Percentiles rank a stretch among this genome's conserved stretches.
These are phyloP conservation scores for Suhomyces sp. DNA, from an alignment of 805 yeast genomes.

Conservation along the genomic window DNA sequence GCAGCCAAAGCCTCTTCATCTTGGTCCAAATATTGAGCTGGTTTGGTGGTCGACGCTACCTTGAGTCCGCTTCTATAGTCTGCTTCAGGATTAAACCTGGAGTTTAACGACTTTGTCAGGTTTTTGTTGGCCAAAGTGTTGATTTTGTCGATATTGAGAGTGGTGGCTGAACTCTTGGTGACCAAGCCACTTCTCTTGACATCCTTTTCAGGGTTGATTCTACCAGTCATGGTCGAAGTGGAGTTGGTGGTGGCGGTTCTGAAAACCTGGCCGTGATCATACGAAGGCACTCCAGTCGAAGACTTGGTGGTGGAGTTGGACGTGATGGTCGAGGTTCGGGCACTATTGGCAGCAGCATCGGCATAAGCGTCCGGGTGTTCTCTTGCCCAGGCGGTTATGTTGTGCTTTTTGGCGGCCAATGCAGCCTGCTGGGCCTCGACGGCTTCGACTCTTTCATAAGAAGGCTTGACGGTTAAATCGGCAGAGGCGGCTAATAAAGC, in stretches of 20 bases:
- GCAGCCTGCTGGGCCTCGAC: conserved; percentile 69
- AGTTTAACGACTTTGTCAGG: conserved; percentile 37
- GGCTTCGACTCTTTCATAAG: conserved; percentile 56
- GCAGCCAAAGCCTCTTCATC: conserved; percentile 49
- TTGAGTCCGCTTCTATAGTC: conserved; percentile 41
- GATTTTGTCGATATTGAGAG: conserved; percentile 35
- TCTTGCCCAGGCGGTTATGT: conserved; percentile 49
- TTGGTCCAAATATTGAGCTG: conserved; percentile 33
- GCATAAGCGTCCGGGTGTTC: conserved; percentile 45
- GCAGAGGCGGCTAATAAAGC: conserved; percentile 71
- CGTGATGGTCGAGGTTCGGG: conserved; percentile 11
- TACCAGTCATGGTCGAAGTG: conserved; percentile 40
- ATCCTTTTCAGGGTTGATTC: conserved; percentile 42
- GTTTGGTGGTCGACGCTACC: conserved; percentile 7
- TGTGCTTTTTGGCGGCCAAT: conserved; percentile 38
- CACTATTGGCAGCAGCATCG: conserved; percentile 45
- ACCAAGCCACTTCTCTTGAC: conserved; percentile 34
- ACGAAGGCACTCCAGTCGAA: conserved; percentile 30
- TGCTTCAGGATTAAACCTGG: conserved; percentile 41
- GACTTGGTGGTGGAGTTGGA: conserved; percentile 8
- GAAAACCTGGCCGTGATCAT: conserved; percentile 29
- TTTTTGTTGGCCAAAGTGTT: conserved; percentile 35
- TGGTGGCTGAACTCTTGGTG: conserved; percentile 18
- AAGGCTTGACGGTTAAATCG: conserved; percentile 58
- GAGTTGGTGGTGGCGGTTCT: conserved; percentile 38